These are phyloP conservation scores for Trichosporon faecale DNA, from an alignment of 1,284 basidiomycete genomes.

Conservation along the genomic window DNA sequence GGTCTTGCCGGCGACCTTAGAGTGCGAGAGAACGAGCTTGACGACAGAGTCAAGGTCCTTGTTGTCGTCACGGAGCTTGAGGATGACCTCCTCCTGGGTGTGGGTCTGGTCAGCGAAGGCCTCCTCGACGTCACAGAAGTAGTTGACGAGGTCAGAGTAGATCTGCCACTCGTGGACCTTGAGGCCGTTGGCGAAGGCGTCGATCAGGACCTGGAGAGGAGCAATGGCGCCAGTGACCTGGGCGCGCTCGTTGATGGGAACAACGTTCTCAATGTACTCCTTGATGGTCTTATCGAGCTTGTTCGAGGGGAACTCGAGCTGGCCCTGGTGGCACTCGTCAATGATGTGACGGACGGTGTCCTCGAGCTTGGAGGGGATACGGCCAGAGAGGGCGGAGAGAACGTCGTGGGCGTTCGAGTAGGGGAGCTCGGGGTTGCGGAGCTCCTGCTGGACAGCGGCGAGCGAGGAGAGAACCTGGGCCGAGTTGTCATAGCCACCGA, in stretches of 20 bases:
- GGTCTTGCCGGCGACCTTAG: constrained; percentile 89
- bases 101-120: constrained; percentile 75
- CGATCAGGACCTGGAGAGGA: constrained; percentile 72
- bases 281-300: constrained; percentile 61
- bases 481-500: constrained; percentile 93
- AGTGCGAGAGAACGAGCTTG: constrained; percentile 85
- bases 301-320: constrained; percentile 77
- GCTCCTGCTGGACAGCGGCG: constrained; percentile 44
- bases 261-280: constrained; percentile 75
- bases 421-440: constrained; percentile 77
- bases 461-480: constrained; percentile 46
- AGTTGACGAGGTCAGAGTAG: constrained; percentile 50
- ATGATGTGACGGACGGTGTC: constrained; percentile 76
- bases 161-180: constrained; percentile 76
- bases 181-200: constrained; percentile 76
- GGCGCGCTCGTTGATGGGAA: constrained; percentile 72
- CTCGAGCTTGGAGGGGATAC: constrained; percentile 89
- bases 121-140: constrained; percentile 69
- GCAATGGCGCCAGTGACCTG: constrained; percentile 72
- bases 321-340: constrained; percentile 69
- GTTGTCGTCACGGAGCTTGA: constrained; percentile 84
- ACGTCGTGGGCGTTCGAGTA: constrained; percentile 82
- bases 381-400: constrained; percentile 84
- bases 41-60: constrained; percentile 92
- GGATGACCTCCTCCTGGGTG: constrained; percentile 83